Evolutionary conservation across 192 early-diverging fungal genomes (phyloP), one percentile per base, ranked within the genome.

Genomic region (Umbelopsis isabellina): DNA sequence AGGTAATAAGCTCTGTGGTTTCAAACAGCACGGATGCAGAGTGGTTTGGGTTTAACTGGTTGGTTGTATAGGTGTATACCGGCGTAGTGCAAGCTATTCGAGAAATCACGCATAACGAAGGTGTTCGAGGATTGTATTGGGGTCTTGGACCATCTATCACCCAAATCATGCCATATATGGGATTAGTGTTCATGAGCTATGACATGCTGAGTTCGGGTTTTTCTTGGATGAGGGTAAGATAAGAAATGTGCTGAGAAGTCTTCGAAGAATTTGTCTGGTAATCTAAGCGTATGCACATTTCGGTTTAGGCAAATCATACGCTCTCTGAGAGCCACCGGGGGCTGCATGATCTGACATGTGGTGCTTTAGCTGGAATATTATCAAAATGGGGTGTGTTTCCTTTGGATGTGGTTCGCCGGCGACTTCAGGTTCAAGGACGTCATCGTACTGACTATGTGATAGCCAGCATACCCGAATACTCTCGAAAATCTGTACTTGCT

Each of bases 101-200:
- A 12, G 77, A 88, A 61, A 97, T 98, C 65, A 68, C 77, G 27
- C 44, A 61, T 3, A 82, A 89, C 25, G 95, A 98, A 52, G 97
- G 97, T 0, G 23, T 94, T 1, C 66, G 67, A 0, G 97, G 97
- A 9, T 93, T 96, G 50, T 98, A 97, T 71, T 83, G 91, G 46
- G 97, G 97, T 0, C 74, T 96, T 48, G 79, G 87, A 48, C 91
- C 97, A 7, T 86, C 94, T 3, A 77, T 93, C 25, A 75, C 92
- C 15, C 94, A 96, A 80, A 95, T 99, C 33, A 91, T 95, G 77
- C 97, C 97, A 16, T 96, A 97, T 66, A 97, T 97, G 94, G 95
- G 95, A 16, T 81, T 96, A 13, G 86, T 95, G 74, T 99, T 99
- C 86, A 86, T 88, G 46, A 88, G 85, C 45, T 92, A 94, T 74